Base-by-base conservation (phyloP, 1,284 basidiomycete genomes). In the Tylopilus sp. region DNA sequence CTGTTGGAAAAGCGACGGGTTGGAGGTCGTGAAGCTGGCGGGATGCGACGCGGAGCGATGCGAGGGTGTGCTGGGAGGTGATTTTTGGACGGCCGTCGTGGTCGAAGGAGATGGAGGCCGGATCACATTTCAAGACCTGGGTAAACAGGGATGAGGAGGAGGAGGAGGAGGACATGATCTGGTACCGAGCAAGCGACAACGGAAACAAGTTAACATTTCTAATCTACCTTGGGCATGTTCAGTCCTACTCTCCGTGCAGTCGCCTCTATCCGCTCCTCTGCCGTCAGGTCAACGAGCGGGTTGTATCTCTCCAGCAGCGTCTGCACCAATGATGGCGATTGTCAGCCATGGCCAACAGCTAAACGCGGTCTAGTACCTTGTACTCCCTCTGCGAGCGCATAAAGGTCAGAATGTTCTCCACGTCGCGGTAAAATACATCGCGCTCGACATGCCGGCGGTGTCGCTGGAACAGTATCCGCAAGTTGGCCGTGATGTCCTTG, bases 1-100 rank as follows among this genome's bases (percentile, higher is more conserved):
- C 97, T 26, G 97, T 98, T 0, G 97, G 96, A 61, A 99, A 93
- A 0, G 88, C 94, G 35, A 99, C 91, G 13, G 76, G 73, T 51
- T 75, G 69, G 25, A 66, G 57, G 31, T 70, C 65, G 40, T 71
- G 59, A 26, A 86, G 74, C 53, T 76, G 72, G 47, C 71, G 68
- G 7, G 77, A 66, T 4, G 84, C 84, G 21, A 58, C 56, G 47
- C 71, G 59, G 48, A 86, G 67, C 8, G 79, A 72, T 7, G 69
- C 59, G 26, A 67, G 59, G 9, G 83, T 79, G 46, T 72, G 68
- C 33, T 65, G 58, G 21, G 71, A 77, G 4, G 74, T 60, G 41
- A 84, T 67, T 13, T 61, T 54, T 2, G 80, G 79, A 13, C 61
- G 52, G 35, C 71, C 73, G 47, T 69, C 58, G 6, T 59, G 34